Evolutionary conservation across 371 early-diverging fungal genomes (phyloP), one percentile per base, ranked within the genome.

Genomic region (Catenaria anguillulae): DNA sequence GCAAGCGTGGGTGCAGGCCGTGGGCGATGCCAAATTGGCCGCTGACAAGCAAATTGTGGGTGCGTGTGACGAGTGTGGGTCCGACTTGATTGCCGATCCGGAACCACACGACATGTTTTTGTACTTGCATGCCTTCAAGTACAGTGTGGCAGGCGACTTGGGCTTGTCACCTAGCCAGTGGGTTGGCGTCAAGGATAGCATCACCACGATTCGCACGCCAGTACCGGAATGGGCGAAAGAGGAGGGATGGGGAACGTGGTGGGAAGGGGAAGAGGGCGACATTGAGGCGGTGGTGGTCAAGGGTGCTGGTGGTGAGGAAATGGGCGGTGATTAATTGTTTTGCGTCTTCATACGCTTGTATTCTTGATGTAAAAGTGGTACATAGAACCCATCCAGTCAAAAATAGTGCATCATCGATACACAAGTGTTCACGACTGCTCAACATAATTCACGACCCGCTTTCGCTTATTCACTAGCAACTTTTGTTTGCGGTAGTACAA

Each of bases 61-160:
- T 21, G 56, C 54, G 52, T 37, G 23, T 24, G 12, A 43, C 33
- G 29, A 48, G 29, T 26, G 60, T n/a, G 34, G 67, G 19, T 12
- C 33, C 23, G 35, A 54, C 17, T 40, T 78, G 35, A 67, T 76
- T 40, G 66, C 70, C 0, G 92, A 93, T 62, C 90, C 90, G 4
- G 66, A 63, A 5, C 78, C 77, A 12, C 78, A 81, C 33, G 78
- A 89, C 62, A 72, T 89, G 45, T 66, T 70, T 17, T 84, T 95
- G 61, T 93, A 85, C 82, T 77, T 93, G 46, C 93, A 93, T 70
- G 87, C 89, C 3, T 85, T 78, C 74, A 77, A 76, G 63, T 92
- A 91, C 68, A 26, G 52, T 31, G 15, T 50, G 52, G 31, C 24
- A 0, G 29, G 24, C 29, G 52, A 48, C 48, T 23, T 24, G 48